A percentile compares a stretch with the other conserved stretches of the same genome.
These are phyloP conservation scores for Aspergillus sp. DNA, from an alignment of 2,329 filamentous ascomycete species.

Conservation along the genomic window DNA sequence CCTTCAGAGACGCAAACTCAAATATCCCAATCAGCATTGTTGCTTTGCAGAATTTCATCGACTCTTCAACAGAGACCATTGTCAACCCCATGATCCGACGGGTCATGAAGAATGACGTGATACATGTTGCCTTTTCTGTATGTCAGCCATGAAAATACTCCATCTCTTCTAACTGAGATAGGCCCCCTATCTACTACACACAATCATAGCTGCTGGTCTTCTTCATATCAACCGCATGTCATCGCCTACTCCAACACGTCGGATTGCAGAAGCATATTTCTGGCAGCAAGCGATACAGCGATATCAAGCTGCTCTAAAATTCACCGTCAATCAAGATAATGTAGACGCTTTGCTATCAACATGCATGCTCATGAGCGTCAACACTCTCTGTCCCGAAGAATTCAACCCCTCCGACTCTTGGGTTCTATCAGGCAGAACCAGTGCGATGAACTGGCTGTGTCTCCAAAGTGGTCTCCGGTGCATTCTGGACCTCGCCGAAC, in stretches of 20 bases:
- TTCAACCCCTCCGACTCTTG: conserved; percentile 22
- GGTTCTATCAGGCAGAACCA: conserved; percentile 19
- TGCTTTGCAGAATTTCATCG: conserved; percentile 18
- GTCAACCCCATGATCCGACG: conserved; percentile 8
- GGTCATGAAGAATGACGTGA: conserved; percentile 20
- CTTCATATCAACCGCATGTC: conserved; percentile 21
- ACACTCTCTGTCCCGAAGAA: conserved; percentile 18
- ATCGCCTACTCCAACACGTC: conserved; percentile 10
- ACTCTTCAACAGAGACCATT: conserved; percentile 8
- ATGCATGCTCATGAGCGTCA: conserved; percentile 26
- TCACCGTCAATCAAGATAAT: conserved; percentile 12
- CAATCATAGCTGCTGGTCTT: conserved; percentile 21
- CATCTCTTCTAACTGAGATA: conserved; percentile 1
- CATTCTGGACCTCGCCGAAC: conserved; percentile 13
- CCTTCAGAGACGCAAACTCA: background rate
- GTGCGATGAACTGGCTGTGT: conserved; percentile 26
- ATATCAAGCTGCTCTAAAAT: conserved; percentile 20
- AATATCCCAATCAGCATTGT: conserved; percentile 5
- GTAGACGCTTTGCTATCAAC: conserved; percentile 23
- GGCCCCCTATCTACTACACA: conserved; percentile 27
- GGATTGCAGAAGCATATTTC: conserved; percentile 21
- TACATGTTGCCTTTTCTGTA: conserved; percentile 19
- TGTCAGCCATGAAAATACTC: background rate
- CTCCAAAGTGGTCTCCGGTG: conserved; percentile 22
- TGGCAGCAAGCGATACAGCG: conserved; percentile 23